phyloP scores from a whole-genome alignment of 176 grass and related monocot genomes.

The Oryza glaberrima region DNA sequence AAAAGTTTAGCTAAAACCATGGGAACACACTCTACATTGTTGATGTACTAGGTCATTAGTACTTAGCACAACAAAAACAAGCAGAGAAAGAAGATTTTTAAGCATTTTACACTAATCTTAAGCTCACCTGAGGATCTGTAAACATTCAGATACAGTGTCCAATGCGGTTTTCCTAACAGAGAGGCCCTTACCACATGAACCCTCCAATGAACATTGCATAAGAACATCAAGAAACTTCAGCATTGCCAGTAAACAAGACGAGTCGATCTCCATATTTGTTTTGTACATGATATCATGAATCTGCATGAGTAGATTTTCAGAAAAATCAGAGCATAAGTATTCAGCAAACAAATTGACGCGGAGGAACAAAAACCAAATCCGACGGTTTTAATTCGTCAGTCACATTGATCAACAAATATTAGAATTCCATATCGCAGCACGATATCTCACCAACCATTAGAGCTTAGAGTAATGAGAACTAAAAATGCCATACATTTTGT shows the following conservation, averaged over 20 bases:
- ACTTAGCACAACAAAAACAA: neutral
- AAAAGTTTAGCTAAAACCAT: neutral
- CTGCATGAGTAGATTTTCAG: constrained; percentile 50
- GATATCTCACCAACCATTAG: neutral
- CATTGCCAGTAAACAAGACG: constrained; percentile 57
- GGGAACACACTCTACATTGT: neutral
- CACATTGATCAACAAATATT: constrained; percentile 14
- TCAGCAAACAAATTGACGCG: neutral
- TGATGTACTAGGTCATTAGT: constrained; percentile 24
- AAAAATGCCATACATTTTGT: neutral
- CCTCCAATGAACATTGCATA: constrained; percentile 50
- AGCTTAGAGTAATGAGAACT: neutral
- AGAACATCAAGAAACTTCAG: constrained; percentile 75
- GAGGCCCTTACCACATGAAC: constrained; percentile 38
- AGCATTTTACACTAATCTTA: constrained; percentile 34
- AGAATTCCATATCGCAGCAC: neutral
- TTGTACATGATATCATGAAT: constrained; percentile 73
- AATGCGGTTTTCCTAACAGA: constrained; percentile 45
- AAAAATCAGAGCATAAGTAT: neutral
- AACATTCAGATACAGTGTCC: constrained; percentile 50
- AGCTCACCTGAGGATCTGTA: constrained; percentile 84
- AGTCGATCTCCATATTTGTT: constrained; percentile 64
- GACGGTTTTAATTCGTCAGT: neutral
- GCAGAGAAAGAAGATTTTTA: neutral
- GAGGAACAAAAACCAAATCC: neutral